Evolutionary conservation across 2,329 filamentous ascomycete genomes (phyloP), one percentile per base, ranked within the genome.

Genomic region (Biscogniauxia marginata): DNA sequence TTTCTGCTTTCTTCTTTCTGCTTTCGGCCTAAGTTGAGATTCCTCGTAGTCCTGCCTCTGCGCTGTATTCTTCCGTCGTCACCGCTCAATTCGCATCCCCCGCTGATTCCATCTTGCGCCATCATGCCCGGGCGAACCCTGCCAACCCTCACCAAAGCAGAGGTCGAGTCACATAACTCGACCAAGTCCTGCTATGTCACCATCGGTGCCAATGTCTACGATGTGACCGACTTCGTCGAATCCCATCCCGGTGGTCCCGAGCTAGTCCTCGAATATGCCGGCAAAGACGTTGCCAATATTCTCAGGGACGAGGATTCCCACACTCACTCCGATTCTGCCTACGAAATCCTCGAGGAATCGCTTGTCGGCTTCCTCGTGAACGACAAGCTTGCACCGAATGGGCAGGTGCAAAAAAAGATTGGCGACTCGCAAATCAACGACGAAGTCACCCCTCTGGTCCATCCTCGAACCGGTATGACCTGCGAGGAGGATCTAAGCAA

Each of bases 201-300:
- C 3, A 81, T 97, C 53, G 93, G 91, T 60, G 83, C 84, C 56
- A 96, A 93, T 66, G 93, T 99, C 65, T 99, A 92, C 81, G 93
- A 99, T 79, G 83, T 99, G 62, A 97, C 95, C 57, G 85, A 90
- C 54, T 99, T 99, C 70, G 75, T 97, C 59, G 85, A 92, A 52
- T 87, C 92, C 64, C 95, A 99, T 72, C 95, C 95, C 21, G 95
- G 95, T 65, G 95, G 95, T 56, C 85, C 86, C 66, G 90, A 96
- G 60, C 79, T 98, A 65, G 88, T 99, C 59, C 79, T 97, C 61
- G 90, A 96, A 52, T 96, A 95, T 72, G 95, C 84, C 25, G 93
- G 93, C 63, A 90, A 91, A 73, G 95, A 99, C 73, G 81, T 97
- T 56, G 82, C 84, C 62, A 81, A 86, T 3, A 96, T 97, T 57